Base-by-base conservation (phyloP, 139 green algal species). In the Chlamydomonas asymmetrica region DNA sequence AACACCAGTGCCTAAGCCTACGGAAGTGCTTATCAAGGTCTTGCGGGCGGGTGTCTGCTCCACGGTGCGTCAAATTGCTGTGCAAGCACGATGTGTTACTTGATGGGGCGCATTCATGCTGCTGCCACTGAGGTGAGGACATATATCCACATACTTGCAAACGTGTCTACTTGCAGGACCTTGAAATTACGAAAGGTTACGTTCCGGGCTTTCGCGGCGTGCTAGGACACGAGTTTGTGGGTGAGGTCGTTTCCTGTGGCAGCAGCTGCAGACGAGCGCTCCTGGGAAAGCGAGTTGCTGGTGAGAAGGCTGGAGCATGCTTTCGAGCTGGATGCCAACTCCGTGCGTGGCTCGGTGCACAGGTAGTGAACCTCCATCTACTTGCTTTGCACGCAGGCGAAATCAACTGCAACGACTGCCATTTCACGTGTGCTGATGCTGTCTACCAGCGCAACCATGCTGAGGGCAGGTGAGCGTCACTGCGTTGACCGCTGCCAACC, bases 181-280 rank as follows among this genome's bases (percentile, higher is more conserved):
- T 94, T 1, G 84, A 96, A 73, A 93, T 96, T 10, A 80, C 82
- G 2, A 73, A 75, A 1, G 91, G 90, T 27, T 96, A 96, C 54
- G 86, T 94, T 23, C 84, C 87, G 0, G 87, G 85, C 18, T 96
- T 84, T 74, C 61, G 82, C 49, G 43, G 75, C 23, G 70, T 88
- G 2, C 67, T 94, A 8, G 90, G 91, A 2, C 91, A 96, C 67
- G 91, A 96, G 73, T 94, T 94, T 82, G 88, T 94, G 7, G 87
- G 87, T 13, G 37, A 63, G 0, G 84, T 94, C 27, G 74, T 69
- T 61, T 16, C 65, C 4, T 35, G 60, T 32, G 70, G 2, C 37
- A 48, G 32, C 4, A 25, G 31, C 31, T 5, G 35, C 10, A n/a
- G 45, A 32, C 23, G 4, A 39, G 4, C 38, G 63, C 38, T 39